Evolutionary conservation across 768 basidiomycete species (phyloP), one percentile per base, ranked within the genome.

Genomic region (Termitomyces sp.): DNA sequence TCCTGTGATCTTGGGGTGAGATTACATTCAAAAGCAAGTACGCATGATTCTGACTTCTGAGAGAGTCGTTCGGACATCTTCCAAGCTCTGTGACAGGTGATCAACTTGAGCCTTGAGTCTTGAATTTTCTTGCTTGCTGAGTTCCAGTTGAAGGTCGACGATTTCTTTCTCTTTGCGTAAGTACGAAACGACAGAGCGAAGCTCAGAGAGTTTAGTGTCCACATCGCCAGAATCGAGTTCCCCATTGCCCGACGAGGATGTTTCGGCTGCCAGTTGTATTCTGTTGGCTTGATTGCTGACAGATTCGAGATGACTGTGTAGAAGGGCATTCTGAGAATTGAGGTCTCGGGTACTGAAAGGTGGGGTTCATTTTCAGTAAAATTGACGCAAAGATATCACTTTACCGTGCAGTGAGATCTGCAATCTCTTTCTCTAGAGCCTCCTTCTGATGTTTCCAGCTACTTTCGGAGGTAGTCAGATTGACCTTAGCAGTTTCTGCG

Each of bases 141-240:
- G 80, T 62, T 93, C 89, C 24, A 92, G 77, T 59, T 93, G 90
- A 32, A 93, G 79, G 61, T 95, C 92, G 44, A 90, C 87, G 51
- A 95, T 92, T 66, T 94, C 91, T 71, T 95, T 93, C 76, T 94
- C 93, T 64, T 88, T 91, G 41, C 93, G 81, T 34, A 95, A 73
- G 68, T 90, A 94, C 2, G 84, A 78, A 42, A 93, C 84, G 26
- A 93, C 86, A 17, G 87, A 81, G 28, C 88, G 86, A 21, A 93
- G 70, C 60, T 92, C 90, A 0, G 85, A 75, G 10, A 89, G 60
- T 65, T 90, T 87, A 2, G 76, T 75, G 58, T 89, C 87, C 3
- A 72, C 63, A 56, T 85, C 83, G 17, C 77, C 82, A 9, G 70
- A 55, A 0, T 82, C 82, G 21, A 61, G 72, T 43, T 82, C 84